These are phyloP conservation scores for Cercophora sp. DNA, from an alignment of 495 filamentous ascomycete genomes.

Conservation along the genomic window DNA sequence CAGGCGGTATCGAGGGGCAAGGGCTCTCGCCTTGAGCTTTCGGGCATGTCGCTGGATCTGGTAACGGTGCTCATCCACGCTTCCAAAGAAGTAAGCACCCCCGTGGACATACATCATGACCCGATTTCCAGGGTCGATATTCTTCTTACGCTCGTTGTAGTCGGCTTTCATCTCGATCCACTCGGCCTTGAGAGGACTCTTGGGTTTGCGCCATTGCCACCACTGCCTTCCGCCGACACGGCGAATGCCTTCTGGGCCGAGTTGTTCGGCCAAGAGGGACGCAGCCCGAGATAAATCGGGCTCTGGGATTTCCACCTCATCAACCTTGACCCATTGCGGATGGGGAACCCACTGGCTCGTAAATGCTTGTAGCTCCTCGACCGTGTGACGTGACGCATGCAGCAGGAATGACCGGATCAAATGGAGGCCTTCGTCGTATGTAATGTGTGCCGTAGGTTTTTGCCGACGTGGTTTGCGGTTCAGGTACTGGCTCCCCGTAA, in stretches of 20 bases:
- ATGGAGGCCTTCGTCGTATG: constrained; percentile 90
- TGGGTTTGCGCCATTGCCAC: constrained; percentile 84
- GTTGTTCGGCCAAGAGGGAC: constrained; percentile 56
- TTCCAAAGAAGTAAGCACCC: constrained; percentile 70
- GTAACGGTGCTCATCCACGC: constrained; percentile 90
- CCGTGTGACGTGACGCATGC: constrained; percentile 78
- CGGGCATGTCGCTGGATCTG: constrained; percentile 93
- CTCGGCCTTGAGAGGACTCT: constrained; percentile 67
- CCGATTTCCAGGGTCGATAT: constrained; percentile 55
- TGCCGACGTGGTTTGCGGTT: constrained; percentile 68
- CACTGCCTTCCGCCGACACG: constrained; percentile 77
- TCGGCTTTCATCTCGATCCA: constrained; percentile 95
- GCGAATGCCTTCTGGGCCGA: constrained; percentile 69
- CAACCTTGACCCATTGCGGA: constrained; percentile 80
- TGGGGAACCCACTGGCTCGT: constrained; percentile 84
- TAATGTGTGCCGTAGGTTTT: constrained; percentile 80
- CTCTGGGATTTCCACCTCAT: constrained; percentile 65
- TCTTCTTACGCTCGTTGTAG: constrained; percentile 63
- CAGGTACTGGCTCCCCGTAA: constrained; percentile 57
- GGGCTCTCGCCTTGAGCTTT: constrained; percentile 82
- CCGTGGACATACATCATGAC: constrained; percentile 95
- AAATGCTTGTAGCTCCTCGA: constrained; percentile 90
- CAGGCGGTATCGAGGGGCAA: constrained; percentile 84
- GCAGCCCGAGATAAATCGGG: constrained; percentile 60
- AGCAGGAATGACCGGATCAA: constrained; percentile 79